Evolutionary conservation across 2,329 filamentous ascomycete species (phyloP).

Genomic region (Sarocladium brachiariae): DNA sequence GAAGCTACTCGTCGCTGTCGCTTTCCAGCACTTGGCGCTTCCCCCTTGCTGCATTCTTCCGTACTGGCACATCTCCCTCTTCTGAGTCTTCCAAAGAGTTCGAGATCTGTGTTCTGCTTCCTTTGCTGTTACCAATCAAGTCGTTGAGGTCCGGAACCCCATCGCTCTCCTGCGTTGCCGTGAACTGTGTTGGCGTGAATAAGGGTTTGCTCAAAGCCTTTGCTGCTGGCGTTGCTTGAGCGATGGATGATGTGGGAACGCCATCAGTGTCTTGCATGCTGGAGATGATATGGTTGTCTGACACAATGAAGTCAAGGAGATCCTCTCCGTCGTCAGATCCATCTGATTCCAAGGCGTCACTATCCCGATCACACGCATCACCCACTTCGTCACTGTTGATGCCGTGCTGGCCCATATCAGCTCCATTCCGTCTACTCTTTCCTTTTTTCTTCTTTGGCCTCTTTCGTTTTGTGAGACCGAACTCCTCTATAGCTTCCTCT

Average conservation of each 20-base stretch:
- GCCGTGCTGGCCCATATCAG: slow-evolving; percentile 18
- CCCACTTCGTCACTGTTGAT: slow-evolving; percentile 41
- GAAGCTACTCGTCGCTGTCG: slow-evolving; percentile 11
- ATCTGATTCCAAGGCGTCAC: slow-evolving; percentile 6
- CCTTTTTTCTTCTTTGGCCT: neutral
- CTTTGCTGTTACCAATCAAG: slow-evolving; percentile 13
- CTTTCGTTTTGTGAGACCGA: neutral
- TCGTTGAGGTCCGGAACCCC: slow-evolving; percentile 29
- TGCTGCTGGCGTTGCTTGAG: slow-evolving; percentile 20
- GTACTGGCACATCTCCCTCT: neutral
- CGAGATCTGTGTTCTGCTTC: neutral
- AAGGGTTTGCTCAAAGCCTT: slow-evolving; percentile 23
- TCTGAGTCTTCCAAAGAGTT: neutral
- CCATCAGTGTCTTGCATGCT: slow-evolving; percentile 23
- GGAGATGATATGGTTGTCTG: slow-evolving; percentile 35
- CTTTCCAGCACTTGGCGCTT: slow-evolving; percentile 13
- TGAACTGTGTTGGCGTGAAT: slow-evolving; percentile 31
- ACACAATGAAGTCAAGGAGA: slow-evolving; percentile 50
- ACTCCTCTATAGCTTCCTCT: neutral
- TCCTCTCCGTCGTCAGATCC: slow-evolving; percentile 42
- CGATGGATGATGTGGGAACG: slow-evolving; percentile 13
- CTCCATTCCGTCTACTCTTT: slow-evolving; percentile 14
- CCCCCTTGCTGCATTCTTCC: neutral
- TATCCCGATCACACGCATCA: slow-evolving; percentile 35
- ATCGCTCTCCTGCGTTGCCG: slow-evolving; percentile 34